Evolutionary conservation across 345 rosid genomes (phyloP).

Genomic region (Pelargonium nanum): DNA sequence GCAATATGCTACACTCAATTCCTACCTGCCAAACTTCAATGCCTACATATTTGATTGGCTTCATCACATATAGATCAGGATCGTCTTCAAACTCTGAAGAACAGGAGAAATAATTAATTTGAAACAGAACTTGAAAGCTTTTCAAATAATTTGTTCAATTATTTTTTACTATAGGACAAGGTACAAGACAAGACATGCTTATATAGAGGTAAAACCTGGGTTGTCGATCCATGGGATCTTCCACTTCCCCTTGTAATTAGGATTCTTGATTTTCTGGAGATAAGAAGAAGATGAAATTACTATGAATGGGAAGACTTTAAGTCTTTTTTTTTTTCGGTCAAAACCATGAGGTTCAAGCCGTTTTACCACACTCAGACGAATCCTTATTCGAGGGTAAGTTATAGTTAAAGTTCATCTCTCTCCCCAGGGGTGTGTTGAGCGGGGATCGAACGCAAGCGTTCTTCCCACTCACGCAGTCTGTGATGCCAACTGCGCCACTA

Average conservation of each 20-base stretch:
- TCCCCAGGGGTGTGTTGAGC: too few relatives aligned
- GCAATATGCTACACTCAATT: not conserved
- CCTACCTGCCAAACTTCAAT: conserved; percentile 49
- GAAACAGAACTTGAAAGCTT: not conserved
- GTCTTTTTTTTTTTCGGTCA: too few relatives aligned
- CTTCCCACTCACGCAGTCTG: too few relatives aligned
- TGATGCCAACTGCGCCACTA: too few relatives aligned
- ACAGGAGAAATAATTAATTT: not conserved
- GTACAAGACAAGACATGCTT: not conserved
- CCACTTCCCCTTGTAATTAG: conserved; percentile 41
- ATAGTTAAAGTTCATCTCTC: too few relatives aligned
- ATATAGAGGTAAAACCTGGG: conserved; percentile 19
- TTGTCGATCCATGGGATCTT: conserved; percentile 37
- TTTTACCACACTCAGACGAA: too few relatives aligned
- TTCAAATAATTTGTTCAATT: not conserved
- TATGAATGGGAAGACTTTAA: conserved; percentile 1
- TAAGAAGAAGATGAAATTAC: not conserved
- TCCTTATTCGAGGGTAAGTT: too few relatives aligned
- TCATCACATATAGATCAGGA: conserved; percentile 41
- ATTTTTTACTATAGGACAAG: too few relatives aligned
- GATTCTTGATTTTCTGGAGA: conserved; percentile 37
- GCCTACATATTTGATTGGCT: conserved; percentile 39
- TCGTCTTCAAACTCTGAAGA: conserved; percentile 43
- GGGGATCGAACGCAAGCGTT: too few relatives aligned
- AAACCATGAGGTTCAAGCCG: too few relatives aligned